Evolutionary conservation across 2,329 filamentous ascomycete genomes (phyloP).

Genomic region (Cladorrhinum sp.): DNA sequence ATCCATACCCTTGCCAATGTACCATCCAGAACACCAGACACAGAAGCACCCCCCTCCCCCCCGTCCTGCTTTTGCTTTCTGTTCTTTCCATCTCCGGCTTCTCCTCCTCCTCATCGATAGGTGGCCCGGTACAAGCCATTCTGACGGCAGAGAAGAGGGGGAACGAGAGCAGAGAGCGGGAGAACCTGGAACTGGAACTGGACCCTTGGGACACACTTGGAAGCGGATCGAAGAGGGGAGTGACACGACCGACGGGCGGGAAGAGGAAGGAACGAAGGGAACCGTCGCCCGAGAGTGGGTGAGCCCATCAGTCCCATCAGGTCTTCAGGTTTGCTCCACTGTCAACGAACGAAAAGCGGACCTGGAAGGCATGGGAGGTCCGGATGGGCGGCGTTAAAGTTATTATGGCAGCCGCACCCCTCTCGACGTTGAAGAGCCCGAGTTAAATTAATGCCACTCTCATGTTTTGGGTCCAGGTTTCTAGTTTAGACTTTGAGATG

Average conservation of each 20-base stretch:
- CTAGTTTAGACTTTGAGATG: not conserved
- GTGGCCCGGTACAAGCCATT: not conserved
- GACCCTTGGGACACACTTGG: no score
- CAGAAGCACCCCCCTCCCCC: no score
- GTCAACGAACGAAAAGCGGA: not conserved
- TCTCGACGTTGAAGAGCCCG: not conserved
- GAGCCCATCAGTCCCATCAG: no score
- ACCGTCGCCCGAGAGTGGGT: not conserved
- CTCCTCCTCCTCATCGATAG: not conserved
- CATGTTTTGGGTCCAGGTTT: not conserved
- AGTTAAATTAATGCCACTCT: not conserved
- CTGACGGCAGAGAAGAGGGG: no score
- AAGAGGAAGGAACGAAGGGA: not conserved
- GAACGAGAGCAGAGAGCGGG: no score
- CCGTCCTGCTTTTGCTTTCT: not conserved
- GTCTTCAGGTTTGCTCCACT: not conserved
- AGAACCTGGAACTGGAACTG: no score
- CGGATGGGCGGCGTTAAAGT: not conserved
- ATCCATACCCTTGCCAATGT: not conserved
- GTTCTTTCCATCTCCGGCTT: not conserved
- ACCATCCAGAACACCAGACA: no score
- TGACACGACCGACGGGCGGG: no score
- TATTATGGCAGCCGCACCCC: not conserved
- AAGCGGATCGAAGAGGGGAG: no score
- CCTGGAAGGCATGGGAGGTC: not conserved